Conservation (phyloP, 2,329 filamentous ascomycete species). For the Graphilbum fragrans region DNA sequence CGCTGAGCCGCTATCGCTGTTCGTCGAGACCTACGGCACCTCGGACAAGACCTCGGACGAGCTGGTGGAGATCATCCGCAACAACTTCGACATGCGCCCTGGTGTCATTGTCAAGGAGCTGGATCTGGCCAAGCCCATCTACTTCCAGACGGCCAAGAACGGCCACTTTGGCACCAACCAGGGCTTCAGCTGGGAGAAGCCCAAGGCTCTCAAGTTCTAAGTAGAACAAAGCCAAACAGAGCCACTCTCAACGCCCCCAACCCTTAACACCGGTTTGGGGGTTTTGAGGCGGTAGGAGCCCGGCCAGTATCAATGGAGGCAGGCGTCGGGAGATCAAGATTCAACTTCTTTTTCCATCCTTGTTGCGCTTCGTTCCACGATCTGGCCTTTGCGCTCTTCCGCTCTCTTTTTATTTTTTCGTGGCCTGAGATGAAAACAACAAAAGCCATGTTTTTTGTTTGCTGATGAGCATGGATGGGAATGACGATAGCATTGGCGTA, state of each 20-base stretch:
- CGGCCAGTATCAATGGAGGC: too few species aligned
- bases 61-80: conserved; percentile 85
- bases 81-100: conserved; percentile 96
- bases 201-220: conserved; percentile 89
- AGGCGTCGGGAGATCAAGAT: neutral
- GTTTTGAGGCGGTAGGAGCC: too few species aligned
- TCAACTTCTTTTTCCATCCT: conserved; percentile 8
- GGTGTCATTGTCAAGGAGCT: conserved; percentile 98
- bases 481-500: conserved; percentile 13
- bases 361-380: neutral
- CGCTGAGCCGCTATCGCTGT: conserved; percentile 92
- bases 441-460: conserved; percentile 6
- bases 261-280: too few species aligned
- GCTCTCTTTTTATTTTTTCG: neutral
- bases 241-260: too few species aligned
- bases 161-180: conserved; percentile 98
- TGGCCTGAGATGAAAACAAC: neutral
- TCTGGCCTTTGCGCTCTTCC: neutral
- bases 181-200: conserved; percentile 96
- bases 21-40: conserved; percentile 96
- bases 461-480: conserved; percentile 8
- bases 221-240: conserved; percentile 13
- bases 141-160: conserved; percentile 98
- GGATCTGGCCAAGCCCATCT: conserved; percentile 90
- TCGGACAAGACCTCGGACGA: conserved; percentile 80